A percentile compares a stretch with the other conserved stretches of the same genome.
phyloP scores from a whole-genome alignment of 331 rosid genomes.

The Prunus yedoensis region DNA sequence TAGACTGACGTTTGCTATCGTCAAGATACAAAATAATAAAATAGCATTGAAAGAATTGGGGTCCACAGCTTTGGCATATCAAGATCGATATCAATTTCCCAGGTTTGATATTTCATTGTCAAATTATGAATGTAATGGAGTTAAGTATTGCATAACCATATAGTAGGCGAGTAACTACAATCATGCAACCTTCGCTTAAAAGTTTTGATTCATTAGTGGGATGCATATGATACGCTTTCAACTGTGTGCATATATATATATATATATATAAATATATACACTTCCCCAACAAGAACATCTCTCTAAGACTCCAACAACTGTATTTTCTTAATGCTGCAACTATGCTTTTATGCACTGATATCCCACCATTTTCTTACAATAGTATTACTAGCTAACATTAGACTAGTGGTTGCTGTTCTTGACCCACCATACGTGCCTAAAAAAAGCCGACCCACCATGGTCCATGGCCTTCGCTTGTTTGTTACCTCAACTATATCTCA shows the following conservation, averaged over 20 bases:
- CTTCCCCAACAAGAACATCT: conserved; percentile 22
- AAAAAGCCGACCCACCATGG: background rate
- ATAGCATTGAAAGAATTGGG: background rate
- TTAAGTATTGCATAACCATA: background rate
- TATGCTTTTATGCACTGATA: background rate
- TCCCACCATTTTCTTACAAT: background rate
- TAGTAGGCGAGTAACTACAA: conserved; percentile 10
- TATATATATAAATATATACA: background rate
- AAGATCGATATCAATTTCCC: too few relatives aligned
- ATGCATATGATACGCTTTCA: conserved; percentile 6
- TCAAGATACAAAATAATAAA: too few relatives aligned
- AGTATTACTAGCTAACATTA: too few relatives aligned
- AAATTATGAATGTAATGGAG: background rate
- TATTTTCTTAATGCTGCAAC: conserved; percentile 22
- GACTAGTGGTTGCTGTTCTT: background rate
- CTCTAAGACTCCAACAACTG: conserved; percentile 17
- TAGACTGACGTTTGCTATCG: too few relatives aligned
- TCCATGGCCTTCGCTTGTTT: background rate
- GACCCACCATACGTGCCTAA: too few relatives aligned
- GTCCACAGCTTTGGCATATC: background rate
- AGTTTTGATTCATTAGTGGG: conserved; percentile 30
- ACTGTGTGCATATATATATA: background rate
- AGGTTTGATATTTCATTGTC: too few relatives aligned
- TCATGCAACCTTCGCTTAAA: conserved; percentile 66
- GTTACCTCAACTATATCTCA: background rate